A percentile compares a stretch with the other conserved stretches of the same genome.
phyloP scores from a whole-genome alignment of 177 flowering plant species.

The Vitis hybrid region DNA sequence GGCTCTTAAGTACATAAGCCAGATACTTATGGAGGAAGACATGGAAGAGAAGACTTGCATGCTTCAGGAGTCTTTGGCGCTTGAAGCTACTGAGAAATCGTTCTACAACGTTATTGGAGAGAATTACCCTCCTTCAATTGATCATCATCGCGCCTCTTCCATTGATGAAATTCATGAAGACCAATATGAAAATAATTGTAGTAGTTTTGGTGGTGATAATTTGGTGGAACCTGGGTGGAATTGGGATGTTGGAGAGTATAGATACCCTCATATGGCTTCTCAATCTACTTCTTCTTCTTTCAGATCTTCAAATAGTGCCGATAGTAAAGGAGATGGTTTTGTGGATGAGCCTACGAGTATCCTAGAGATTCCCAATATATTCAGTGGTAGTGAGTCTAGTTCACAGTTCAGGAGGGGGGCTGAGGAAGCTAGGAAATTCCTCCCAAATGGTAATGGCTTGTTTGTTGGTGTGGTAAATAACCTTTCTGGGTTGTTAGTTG shows the following conservation, averaged over 20 bases:
- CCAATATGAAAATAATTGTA: slow-evolving; percentile 9
- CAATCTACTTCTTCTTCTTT: too few relatives aligned
- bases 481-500: background rate
- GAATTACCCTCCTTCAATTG: slow-evolving; percentile 31
- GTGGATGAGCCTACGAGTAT: slow-evolving; percentile 42
- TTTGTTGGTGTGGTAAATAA: slow-evolving; percentile 15
- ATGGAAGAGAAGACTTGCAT: slow-evolving; percentile 46
- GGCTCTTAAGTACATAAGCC: slow-evolving; percentile 44
- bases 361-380: slow-evolving; percentile 24
- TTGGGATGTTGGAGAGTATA: slow-evolving; percentile 15
- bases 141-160: background rate
- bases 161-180: slow-evolving; percentile 15
- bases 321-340: slow-evolving; percentile 23
- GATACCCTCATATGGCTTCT: background rate
- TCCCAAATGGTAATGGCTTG: slow-evolving; percentile 25
- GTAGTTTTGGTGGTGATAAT: slow-evolving; percentile 6
- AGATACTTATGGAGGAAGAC: slow-evolving; percentile 66
- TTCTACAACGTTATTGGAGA: slow-evolving; percentile 49
- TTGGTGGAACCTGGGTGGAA: slow-evolving; percentile 15
- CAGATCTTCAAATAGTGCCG: too few relatives aligned
- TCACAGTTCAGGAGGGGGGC: slow-evolving; percentile 38
- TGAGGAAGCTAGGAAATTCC: slow-evolving; percentile 48
- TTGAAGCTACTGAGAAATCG: slow-evolving; percentile 56
- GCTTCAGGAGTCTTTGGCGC: slow-evolving; percentile 50
- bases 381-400: slow-evolving; percentile 31